Base-by-base conservation (phyloP, 75 land plant species). In the Selaginella moellendorffii region DNA sequence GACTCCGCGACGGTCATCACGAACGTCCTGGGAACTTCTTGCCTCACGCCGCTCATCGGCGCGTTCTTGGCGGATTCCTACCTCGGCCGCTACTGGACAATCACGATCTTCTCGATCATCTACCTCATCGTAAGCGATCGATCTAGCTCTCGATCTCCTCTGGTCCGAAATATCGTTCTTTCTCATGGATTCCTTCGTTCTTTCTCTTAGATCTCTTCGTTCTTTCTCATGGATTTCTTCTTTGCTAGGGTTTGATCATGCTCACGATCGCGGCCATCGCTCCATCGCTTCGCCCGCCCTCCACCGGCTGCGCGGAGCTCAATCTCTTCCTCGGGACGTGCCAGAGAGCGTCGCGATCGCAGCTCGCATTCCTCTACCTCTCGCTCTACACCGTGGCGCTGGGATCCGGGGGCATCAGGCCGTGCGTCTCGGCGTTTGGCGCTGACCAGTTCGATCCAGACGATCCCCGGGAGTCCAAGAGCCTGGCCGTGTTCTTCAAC, bases 1-100 rank as follows among this genome's bases (percentile, higher is more conserved):
- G 73, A 72, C 59, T 75, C 86, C 22, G 80, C 83, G 8, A 74
- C 82, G 68, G 77, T 76, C 5, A 83, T 84, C 24, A 80, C 78
- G 54, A 84, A 71, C 53, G 76, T 84, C 62, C 63, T 63, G 28
- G 86, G 83, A 0, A 80, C 80, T 68, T 81, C 81, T 26, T 78
- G 78, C 26, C 18, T 70, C 56, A 63, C 58, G 8, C 72, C 72
- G 0, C 23, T 70, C 64, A 31, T 70, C 19, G 68, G 66, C 0
- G 72, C 68, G 22, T 70, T 70, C 66, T 20, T 70, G 26, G 72
- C 72, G 20, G 72, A 70, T 64, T 63, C 72, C 12, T 70, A 70
- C 30, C 28, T 70, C 26, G 72, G 72, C 19, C 65, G 72, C 18
- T 70, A 27, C 24, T 70, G 68, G 68, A 64, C 66, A 1, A 64